phyloP scores from a whole-genome alignment of 2,329 filamentous ascomycete genomes.

The Proliferodiscus dingleyae region DNA sequence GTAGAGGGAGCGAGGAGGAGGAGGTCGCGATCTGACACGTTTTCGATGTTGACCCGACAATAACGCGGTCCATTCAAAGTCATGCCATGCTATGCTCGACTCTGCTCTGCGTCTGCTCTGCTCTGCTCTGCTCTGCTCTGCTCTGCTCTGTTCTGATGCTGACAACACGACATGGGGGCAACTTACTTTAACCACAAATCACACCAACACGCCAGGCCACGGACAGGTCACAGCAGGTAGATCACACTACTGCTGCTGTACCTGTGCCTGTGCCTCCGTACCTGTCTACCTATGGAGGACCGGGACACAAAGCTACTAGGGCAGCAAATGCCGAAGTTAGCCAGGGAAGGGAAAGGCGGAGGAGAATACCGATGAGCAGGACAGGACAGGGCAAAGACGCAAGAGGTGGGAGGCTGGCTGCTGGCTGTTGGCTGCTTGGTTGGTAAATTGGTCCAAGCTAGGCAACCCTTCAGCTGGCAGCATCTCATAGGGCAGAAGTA shows the following conservation, averaged over 20 bases:
- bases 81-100: conserved; percentile 8
- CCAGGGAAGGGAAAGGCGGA: conserved; percentile 1
- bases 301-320: too few relatives aligned
- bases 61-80: conserved; percentile 11
- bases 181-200: conserved; percentile 11
- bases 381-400: neutral
- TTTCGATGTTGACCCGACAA: conserved; percentile 10
- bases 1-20: conserved; percentile 2
- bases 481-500: neutral
- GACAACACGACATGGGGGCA: conserved; percentile 1
- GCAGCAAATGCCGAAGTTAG: conserved; percentile 10
- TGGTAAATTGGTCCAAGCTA: neutral
- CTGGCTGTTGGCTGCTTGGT: neutral
- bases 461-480: neutral
- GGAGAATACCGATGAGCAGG: neutral
- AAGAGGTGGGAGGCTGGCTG: neutral
- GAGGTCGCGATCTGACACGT: conserved; percentile 19
- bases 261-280: too few relatives aligned
- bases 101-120: too few relatives aligned
- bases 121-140: too few relatives aligned
- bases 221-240: neutral
- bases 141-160: too few relatives aligned
- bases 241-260: neutral
- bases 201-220: conserved; percentile 5
- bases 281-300: too few relatives aligned